phyloP scores from a whole-genome alignment of 2,329 filamentous ascomycete species.

The Emmonsiellopsis sp. region DNA sequence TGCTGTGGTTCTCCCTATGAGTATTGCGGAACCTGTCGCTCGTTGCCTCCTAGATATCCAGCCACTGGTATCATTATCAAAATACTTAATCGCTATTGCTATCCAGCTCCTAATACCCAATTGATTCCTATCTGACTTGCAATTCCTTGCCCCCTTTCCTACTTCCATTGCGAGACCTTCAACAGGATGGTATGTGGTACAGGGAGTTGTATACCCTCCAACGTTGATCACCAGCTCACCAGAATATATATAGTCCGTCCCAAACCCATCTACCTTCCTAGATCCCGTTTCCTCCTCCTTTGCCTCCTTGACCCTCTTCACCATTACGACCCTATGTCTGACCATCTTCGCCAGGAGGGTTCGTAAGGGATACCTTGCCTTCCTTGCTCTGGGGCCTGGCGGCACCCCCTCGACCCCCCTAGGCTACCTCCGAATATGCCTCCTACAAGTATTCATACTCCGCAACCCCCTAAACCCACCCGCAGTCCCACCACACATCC shows the following conservation, averaged over 20 bases:
- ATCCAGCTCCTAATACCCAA: too few relatives aligned
- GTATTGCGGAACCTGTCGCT: too few relatives aligned
- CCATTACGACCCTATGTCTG: constrained; percentile 36
- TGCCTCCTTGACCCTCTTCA: constrained; percentile 37
- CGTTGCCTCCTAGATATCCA: too few relatives aligned
- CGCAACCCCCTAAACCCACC: constrained; percentile 59
- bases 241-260: not conserved
- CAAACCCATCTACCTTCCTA: not conserved
- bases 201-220: not conserved
- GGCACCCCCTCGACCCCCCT: constrained; percentile 65
- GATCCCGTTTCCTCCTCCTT: constrained; percentile 2
- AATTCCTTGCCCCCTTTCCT: too few relatives aligned
- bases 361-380: constrained; percentile 53
- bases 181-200: too few relatives aligned
- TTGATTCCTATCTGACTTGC: too few relatives aligned
- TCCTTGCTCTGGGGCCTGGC: constrained; percentile 68
- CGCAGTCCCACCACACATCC: constrained; percentile 40
- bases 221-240: not conserved
- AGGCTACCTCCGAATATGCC: constrained; percentile 66
- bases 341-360: constrained; percentile 53
- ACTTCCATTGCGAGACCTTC: too few relatives aligned
- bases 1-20: too few relatives aligned
- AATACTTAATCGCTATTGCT: too few relatives aligned
- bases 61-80: too few relatives aligned
- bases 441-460: constrained; percentile 62